Evolutionary conservation across 1,139 yeast species (phyloP).

Genomic region (Magnusiomyces fungicola): DNA sequence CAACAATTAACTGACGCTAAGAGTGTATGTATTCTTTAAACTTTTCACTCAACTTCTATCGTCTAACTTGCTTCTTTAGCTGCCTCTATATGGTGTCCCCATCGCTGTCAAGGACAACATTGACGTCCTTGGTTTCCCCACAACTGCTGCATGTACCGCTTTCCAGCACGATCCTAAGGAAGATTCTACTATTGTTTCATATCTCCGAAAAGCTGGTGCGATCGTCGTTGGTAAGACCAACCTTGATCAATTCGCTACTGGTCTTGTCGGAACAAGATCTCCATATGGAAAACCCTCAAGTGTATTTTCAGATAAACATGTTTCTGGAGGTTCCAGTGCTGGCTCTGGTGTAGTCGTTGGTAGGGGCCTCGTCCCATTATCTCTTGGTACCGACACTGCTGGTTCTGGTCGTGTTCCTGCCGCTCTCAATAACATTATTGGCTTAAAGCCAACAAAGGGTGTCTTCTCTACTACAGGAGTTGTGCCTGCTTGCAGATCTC

Average conservation of each 20-base stretch:
- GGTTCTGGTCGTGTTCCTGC: constrained; percentile 98
- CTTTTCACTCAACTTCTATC: background rate
- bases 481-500: constrained; percentile 93
- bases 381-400: constrained; percentile 97
- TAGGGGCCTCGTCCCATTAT: constrained; percentile 77
- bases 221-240: constrained; percentile 88
- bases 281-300: constrained; percentile 87
- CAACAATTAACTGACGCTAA: constrained; percentile 29
- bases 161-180: constrained; percentile 56
- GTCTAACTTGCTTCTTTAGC: constrained; percentile 14
- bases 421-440: constrained; percentile 83
- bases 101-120: constrained; percentile 92
- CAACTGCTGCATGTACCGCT: constrained; percentile 95
- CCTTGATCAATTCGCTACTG: constrained; percentile 94
- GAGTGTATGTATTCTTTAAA: background rate
- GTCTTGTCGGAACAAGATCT: constrained; percentile 88
- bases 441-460: constrained; percentile 89
- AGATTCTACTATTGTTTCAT: constrained; percentile 67
- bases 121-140: constrained; percentile 70
- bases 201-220: constrained; percentile 78
- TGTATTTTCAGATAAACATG: constrained; percentile 67
- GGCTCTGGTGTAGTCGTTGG: constrained; percentile 93
- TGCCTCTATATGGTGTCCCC: constrained; percentile 85
- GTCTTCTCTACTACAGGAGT: constrained; percentile 79
- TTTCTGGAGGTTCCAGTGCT: constrained; percentile 90